Base-by-base conservation (phyloP, 208 protist species). In the Crithidia thermophila region DNA sequence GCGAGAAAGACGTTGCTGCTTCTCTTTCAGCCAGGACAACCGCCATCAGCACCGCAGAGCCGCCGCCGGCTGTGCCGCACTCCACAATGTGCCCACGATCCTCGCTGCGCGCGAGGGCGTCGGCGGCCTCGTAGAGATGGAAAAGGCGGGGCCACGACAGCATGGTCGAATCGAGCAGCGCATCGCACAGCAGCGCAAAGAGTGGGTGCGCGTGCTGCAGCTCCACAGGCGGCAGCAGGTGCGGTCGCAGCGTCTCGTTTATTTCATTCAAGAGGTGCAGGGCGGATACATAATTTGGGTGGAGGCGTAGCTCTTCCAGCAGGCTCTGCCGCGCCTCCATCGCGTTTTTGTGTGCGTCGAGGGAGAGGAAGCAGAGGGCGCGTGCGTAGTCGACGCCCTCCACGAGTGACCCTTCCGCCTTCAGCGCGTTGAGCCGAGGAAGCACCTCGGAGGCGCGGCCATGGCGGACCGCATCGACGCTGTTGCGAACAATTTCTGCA, bases 81-180 rank as follows among this genome's bases (percentile, higher is more conserved):
- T 94, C 89, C 20, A 94, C 71, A n/a, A 94, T 51, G 59, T 78
- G 73, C 1, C 79, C 75, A 2, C 46, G 7, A 28, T 76, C 68
- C 20, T 5, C 40, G 27, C 23, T 20, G 34, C 62, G 55, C n/a
- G 68, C 60, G 25, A 85, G 43, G 4, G 55, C 46, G 16, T 74
- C 67, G 16, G 72, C 47, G 8, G 63, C 65, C 10, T 52, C 36
- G 69, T 82, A 93, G 10, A 95, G 75, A 33, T 69, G 56, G 33
- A 88, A 72, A 3, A 95, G 75, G 4, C 90, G 79, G 33, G 76
- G 79, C 90, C 90, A 95, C 25, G 80, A 76, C 21, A 93, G 78
- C 87, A 93, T 95, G 11, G 87, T 91, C 61, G 87, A 76, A 46
- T 95, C 85, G 27, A 91, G 47, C 4, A 93, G 72, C 3, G 77